Conservation (phyloP, 2,329 filamentous ascomycete genomes). For the Metarhizium rileyi region DNA sequence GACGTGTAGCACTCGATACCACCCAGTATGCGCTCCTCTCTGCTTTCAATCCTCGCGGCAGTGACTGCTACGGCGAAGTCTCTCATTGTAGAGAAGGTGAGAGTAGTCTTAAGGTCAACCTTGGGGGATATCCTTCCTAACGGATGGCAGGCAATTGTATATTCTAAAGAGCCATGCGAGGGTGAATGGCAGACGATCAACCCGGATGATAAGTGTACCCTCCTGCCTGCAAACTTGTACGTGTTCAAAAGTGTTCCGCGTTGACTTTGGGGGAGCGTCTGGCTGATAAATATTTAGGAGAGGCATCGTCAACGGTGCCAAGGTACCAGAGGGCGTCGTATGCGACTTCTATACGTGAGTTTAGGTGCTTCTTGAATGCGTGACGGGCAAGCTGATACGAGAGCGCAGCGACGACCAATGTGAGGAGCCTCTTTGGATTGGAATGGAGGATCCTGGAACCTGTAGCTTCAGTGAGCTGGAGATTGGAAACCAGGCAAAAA, state of each 20-base stretch:
- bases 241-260: background rate
- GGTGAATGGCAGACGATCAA: background rate
- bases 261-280: background rate
- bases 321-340: background rate
- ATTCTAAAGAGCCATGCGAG: background rate
- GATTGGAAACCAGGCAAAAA: conserved; percentile 2
- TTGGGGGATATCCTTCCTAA: too few species aligned
- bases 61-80: background rate
- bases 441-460: conserved; percentile 4
- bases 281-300: background rate
- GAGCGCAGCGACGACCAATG: conserved; percentile 3
- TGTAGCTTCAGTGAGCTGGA: conserved; percentile 1
- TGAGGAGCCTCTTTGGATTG: conserved; percentile 4
- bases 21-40: background rate
- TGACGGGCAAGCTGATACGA: background rate
- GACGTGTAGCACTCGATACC: too few species aligned
- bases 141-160: background rate
- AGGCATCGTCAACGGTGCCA: background rate
- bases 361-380: background rate
- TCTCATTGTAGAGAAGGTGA: background rate
- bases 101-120: too few species aligned
- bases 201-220: conserved; percentile 1
- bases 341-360: conserved; percentile 1
- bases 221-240: background rate
- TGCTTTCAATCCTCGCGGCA: background rate